Conservation (phyloP, 1,284 basidiomycete species). For the Porogramme epimiltina region DNA sequence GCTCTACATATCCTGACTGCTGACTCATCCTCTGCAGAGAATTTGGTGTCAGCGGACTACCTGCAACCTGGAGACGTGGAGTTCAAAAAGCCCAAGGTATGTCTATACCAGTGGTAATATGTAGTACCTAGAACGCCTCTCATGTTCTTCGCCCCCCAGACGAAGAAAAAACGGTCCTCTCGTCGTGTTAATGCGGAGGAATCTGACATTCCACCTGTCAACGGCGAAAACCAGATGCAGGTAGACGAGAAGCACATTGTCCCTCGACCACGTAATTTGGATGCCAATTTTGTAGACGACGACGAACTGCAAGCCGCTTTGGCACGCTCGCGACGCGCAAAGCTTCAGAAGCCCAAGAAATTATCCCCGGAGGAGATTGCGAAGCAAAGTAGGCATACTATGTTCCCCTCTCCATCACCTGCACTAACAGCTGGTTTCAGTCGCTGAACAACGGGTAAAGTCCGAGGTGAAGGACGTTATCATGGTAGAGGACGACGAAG, state of each 20-base stretch:
- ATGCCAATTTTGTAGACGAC: constrained; percentile 94
- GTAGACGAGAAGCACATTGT: constrained; percentile 71
- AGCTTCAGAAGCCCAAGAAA: constrained; percentile 79
- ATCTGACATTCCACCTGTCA: constrained; percentile 50
- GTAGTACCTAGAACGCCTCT: not conserved
- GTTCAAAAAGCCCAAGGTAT: constrained; percentile 91
- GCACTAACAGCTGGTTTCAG: constrained; percentile 38
- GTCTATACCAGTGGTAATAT: constrained; percentile 8
- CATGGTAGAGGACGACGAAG: constrained; percentile 62
- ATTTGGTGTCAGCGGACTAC: constrained; percentile 86
- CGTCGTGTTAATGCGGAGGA: constrained; percentile 65
- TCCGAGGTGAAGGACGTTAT: constrained; percentile 52
- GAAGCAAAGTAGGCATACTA: constrained; percentile 61
- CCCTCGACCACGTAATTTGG: constrained; percentile 66
- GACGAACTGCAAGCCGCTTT: constrained; percentile 96
- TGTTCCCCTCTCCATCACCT: too few relatives aligned
- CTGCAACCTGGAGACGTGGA: constrained; percentile 88
- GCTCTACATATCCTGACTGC: not conserved
- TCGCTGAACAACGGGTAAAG: constrained; percentile 63
- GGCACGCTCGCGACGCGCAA: constrained; percentile 82
- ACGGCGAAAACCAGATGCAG: constrained; percentile 65
- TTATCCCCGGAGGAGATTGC: constrained; percentile 86
- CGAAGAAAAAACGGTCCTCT: constrained; percentile 87
- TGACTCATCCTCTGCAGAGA: constrained; percentile 57
- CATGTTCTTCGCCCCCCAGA: constrained; percentile 46